A percentile compares a stretch with the other conserved stretches of the same genome.
Evolutionary conservation across 495 filamentous ascomycete species (phyloP).

Genomic region (Xylaria nigripes): DNA sequence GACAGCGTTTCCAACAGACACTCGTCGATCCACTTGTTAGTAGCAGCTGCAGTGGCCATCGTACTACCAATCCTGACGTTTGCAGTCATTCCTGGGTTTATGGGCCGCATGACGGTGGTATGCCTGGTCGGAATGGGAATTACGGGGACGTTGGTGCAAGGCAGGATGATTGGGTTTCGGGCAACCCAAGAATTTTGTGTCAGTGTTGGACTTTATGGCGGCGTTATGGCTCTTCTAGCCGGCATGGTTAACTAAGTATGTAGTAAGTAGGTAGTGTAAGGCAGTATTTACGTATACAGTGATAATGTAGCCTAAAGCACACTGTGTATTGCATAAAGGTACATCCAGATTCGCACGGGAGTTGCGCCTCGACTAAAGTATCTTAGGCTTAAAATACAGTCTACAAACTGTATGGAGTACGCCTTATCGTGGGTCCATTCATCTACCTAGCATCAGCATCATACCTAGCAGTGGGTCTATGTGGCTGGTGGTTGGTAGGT

Average conservation of each 20-base stretch:
- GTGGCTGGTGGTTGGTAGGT: too few relatives aligned
- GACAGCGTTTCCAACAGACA: not conserved
- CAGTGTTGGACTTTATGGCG: conserved; percentile 33
- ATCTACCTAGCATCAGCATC: too few relatives aligned
- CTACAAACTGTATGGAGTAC: too few relatives aligned
- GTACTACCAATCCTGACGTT: conserved; percentile 55
- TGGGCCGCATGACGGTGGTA: conserved; percentile 47
- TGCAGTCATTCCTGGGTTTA: conserved; percentile 43
- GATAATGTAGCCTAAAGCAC: not conserved
- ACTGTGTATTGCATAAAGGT: not conserved
- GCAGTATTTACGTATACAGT: not conserved
- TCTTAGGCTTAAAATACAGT: too few relatives aligned
- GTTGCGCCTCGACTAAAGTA: too few relatives aligned
- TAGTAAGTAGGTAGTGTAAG: not conserved
- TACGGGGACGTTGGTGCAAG: conserved; percentile 25
- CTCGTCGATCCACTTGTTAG: conserved; percentile 32
- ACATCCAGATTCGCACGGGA: too few relatives aligned
- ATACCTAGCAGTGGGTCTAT: too few relatives aligned
- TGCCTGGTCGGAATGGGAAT: conserved; percentile 27
- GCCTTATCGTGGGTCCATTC: too few relatives aligned
- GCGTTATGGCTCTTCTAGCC: conserved; percentile 37
- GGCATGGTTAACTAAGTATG: conserved; percentile 23
- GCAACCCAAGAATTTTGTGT: conserved; percentile 25
- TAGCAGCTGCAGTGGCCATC: conserved; percentile 47
- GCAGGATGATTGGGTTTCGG: conserved; percentile 17